A percentile compares a stretch with the other conserved stretches of the same genome.
Conservation (phyloP, 495 filamentous ascomycete genomes). For the Letharia lupina region DNA sequence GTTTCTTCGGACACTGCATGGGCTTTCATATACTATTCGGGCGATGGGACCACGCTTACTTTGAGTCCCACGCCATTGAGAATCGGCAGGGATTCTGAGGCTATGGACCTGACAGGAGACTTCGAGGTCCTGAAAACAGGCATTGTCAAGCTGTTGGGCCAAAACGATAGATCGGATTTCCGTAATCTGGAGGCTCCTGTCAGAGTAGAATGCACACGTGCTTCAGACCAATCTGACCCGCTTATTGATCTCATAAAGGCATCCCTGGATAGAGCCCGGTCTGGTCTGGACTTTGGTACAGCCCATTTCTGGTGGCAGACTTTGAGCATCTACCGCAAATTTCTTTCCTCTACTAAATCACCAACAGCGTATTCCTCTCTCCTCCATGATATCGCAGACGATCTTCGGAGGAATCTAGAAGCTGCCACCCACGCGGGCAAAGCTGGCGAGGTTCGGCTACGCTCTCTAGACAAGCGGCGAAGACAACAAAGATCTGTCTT, state of each 20-base stretch:
- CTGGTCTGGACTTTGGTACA: conserved; percentile 7
- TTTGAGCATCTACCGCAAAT: conserved; percentile 9
- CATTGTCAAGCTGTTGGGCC: conserved; percentile 71
- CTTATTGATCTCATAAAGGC: conserved; percentile 13
- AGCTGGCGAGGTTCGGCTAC: conserved; percentile 7
- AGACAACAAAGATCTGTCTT: conserved; percentile 36
- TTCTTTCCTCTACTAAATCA: neutral
- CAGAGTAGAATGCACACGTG: neutral
- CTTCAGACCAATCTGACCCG: conserved; percentile 1
- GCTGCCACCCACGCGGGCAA: conserved; percentile 2
- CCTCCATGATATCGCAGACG: conserved; percentile 5
- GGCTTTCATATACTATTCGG: conserved; percentile 11
- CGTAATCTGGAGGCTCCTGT: neutral
- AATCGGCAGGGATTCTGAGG: neutral
- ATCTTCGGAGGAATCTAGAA: conserved; percentile 7
- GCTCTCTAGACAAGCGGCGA: conserved; percentile 11
- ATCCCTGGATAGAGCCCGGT: conserved; percentile 11
- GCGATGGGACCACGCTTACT: conserved; percentile 20
- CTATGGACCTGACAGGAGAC: neutral
- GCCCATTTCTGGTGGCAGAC: conserved; percentile 20
- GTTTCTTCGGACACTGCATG: neutral
- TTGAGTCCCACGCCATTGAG: conserved; percentile 42
- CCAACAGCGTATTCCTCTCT: neutral
- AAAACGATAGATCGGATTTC: conserved; percentile 51
- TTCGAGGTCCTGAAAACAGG: conserved; percentile 77